These are phyloP conservation scores for Fomitopsis serialis DNA, from an alignment of 768 basidiomycete genomes.

Conservation along the genomic window DNA sequence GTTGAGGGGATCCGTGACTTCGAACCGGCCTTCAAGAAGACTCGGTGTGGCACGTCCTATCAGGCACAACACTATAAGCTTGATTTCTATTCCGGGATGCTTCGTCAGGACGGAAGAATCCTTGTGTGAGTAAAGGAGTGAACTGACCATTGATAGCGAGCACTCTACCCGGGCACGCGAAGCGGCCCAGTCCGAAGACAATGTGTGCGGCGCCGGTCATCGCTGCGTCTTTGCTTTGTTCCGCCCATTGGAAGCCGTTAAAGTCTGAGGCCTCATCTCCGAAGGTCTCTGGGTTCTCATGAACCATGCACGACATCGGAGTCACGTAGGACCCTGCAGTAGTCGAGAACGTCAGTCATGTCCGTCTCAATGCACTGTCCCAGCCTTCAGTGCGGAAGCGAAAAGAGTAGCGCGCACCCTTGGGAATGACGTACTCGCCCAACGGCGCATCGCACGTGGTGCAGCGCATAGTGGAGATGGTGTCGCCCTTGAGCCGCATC, in stretches of 20 bases:
- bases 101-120: neutral
- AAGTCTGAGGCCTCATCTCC: constrained; percentile 23
- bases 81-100: constrained; percentile 21
- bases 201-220: constrained; percentile 26
- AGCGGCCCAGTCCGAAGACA: constrained; percentile 29
- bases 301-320: constrained; percentile 25
- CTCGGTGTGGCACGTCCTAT: constrained; percentile 24
- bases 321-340: constrained; percentile 22
- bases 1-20: constrained; percentile 29
- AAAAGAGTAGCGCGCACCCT: constrained; percentile 19
- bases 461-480: constrained; percentile 23
- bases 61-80: constrained; percentile 28
- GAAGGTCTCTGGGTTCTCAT: constrained; percentile 20
- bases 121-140: neutral
- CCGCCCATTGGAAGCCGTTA: constrained; percentile 26
- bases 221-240: constrained; percentile 22
- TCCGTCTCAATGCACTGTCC: neutral
- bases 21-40: constrained; percentile 26
- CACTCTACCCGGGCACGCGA: constrained; percentile 29
- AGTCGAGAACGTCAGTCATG: neutral
- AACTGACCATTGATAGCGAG: constrained; percentile 26
- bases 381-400: neutral
- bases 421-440: constrained; percentile 25
- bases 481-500: constrained; percentile 32
- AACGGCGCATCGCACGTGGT: constrained; percentile 23